phyloP scores from a whole-genome alignment of 2,329 filamentous ascomycete genomes.

The Verticillium albo-atrum region DNA sequence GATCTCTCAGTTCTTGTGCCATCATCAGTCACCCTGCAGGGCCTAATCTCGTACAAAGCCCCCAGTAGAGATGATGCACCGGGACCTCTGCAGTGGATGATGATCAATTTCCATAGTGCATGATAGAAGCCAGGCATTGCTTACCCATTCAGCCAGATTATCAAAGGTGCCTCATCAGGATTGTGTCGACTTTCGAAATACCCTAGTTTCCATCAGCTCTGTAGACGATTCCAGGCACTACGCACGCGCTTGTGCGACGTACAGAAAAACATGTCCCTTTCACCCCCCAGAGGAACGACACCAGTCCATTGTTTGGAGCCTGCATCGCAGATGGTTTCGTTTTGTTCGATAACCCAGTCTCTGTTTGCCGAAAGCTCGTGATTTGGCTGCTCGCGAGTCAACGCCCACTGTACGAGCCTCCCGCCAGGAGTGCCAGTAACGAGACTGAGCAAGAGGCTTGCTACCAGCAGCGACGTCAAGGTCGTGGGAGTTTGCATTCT shows the following conservation, averaged over 20 bases:
- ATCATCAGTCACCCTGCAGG: background rate
- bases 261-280: slow-evolving; percentile 7
- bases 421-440: background rate
- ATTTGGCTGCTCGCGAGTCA: background rate
- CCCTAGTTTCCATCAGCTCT: background rate
- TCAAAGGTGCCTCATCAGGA: slow-evolving; percentile 1
- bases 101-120: background rate
- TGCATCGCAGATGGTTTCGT: slow-evolving; percentile 6
- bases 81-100: background rate
- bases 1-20: background rate
- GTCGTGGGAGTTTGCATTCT: too few relatives aligned
- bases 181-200: slow-evolving; percentile 2
- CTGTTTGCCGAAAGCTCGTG: too few relatives aligned
- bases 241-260: background rate
- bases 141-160: slow-evolving; percentile 7
- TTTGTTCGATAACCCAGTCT: background rate
- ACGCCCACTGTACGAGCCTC: too few relatives aligned
- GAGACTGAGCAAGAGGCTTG: too few relatives aligned
- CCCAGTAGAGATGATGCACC: slow-evolving; percentile 4
- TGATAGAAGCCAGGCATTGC: background rate
- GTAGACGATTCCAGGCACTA: background rate
- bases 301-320: slow-evolving; percentile 3
- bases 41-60: slow-evolving; percentile 10
- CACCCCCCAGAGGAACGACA: background rate
- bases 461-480: too few relatives aligned